A percentile compares a stretch with the other conserved stretches of the same genome.
phyloP scores from a whole-genome alignment of 805 yeast genomes.

The Teunomyces atbi region DNA sequence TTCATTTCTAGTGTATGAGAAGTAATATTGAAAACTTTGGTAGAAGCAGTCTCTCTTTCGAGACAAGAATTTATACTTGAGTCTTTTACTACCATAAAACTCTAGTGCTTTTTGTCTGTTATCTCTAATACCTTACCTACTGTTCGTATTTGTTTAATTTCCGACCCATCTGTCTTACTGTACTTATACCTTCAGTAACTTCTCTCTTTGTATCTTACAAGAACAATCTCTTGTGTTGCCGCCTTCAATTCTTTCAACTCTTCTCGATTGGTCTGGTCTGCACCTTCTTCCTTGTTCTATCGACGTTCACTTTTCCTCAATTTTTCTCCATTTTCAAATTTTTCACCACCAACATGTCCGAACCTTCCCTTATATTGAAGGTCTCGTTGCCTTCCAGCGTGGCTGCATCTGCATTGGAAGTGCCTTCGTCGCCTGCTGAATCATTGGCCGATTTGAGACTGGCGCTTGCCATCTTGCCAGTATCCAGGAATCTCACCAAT shows the following conservation, averaged over 20 bases:
- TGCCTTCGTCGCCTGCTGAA: constrained; percentile 40
- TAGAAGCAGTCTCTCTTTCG: no score
- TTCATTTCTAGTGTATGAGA: no score
- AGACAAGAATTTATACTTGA: no score
- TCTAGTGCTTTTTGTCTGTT: no score
- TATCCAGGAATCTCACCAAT: constrained; percentile 59
- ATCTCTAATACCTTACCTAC: no score
- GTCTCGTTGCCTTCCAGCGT: constrained; percentile 18
- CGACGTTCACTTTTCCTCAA: background rate
- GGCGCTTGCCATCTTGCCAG: constrained; percentile 55
- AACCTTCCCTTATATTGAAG: constrained; percentile 13
- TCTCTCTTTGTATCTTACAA: no score
- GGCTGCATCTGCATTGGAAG: constrained; percentile 21
- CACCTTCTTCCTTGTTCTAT: background rate
- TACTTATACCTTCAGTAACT: no score
- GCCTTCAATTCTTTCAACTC: background rate
- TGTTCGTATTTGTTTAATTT: no score
- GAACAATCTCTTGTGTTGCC: no score
- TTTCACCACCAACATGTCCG: constrained; percentile 8
- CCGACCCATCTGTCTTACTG: no score
- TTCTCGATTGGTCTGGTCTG: background rate
- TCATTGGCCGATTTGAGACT: constrained; percentile 56
- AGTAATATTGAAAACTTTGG: no score
- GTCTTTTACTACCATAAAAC: no score
- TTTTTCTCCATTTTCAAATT: constrained; percentile 6